A percentile compares a stretch with the other conserved stretches of the same genome.
phyloP scores from a whole-genome alignment of 2,329 filamentous ascomycete species.

The Epichloe gansuensis region DNA sequence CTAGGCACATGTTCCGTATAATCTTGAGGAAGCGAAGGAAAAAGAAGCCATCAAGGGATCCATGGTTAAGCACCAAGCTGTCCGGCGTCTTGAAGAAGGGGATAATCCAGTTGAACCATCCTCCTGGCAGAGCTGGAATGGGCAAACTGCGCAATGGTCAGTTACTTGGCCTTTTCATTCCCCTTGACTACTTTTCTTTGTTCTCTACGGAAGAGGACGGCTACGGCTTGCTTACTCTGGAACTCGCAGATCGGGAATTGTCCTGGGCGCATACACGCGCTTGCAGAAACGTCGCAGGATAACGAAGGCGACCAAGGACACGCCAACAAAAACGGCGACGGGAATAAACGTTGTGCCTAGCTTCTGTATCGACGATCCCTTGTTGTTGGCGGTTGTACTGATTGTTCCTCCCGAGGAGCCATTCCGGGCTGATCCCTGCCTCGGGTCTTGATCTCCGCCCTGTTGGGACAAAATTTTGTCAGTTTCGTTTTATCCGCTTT shows the following conservation, averaged over 20 bases:
- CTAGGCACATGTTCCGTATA: conserved; percentile 71
- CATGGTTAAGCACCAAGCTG: conserved; percentile 73
- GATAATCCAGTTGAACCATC: conserved; percentile 54
- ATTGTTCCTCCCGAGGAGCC: conserved; percentile 23
- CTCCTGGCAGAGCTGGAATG: conserved; percentile 44
- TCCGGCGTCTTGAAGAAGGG: conserved; percentile 58
- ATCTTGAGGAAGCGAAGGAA: conserved; percentile 61
- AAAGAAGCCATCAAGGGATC: conserved; percentile 84
- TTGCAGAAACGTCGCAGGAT: conserved; percentile 31
- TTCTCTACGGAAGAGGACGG: not conserved
- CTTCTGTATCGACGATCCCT: conserved; percentile 23
- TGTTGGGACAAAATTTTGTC: not conserved
- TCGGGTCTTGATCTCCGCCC: conserved; percentile 15
- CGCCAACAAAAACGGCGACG: conserved; percentile 33
- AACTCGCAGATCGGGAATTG: conserved; percentile 34
- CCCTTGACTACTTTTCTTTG: not conserved
- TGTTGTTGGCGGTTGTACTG: conserved; percentile 19
- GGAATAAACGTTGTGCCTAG: conserved; percentile 40
- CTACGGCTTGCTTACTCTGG: conserved; percentile 19
- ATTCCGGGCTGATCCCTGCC: conserved; percentile 22
- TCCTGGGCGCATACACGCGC: conserved; percentile 43
- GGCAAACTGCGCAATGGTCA: conserved; percentile 33
- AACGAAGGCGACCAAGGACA: conserved; percentile 39
- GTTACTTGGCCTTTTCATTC: not conserved
- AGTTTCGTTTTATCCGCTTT: not conserved